These are phyloP conservation scores for Auriscalpium orientale DNA, from an alignment of 768 basidiomycete species.

Conservation along the genomic window DNA sequence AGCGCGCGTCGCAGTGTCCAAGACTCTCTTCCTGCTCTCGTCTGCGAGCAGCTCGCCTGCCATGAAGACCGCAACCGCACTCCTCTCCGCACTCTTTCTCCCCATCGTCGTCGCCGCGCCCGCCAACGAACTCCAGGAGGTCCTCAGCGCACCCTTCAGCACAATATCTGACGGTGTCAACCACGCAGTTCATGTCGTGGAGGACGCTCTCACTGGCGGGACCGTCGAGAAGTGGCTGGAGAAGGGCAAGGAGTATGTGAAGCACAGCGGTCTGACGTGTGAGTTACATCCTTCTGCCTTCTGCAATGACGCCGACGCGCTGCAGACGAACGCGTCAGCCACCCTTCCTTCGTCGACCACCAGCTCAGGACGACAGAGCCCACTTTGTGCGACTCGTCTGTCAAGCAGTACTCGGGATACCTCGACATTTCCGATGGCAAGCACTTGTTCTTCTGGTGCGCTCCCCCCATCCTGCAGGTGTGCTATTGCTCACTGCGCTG, in stretches of 20 bases:
- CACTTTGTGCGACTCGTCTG: constrained; percentile 40
- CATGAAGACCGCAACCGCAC: constrained; percentile 30
- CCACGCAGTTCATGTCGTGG: constrained; percentile 34
- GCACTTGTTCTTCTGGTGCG: constrained; percentile 55
- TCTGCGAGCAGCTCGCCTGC: constrained; percentile 11
- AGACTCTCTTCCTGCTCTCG: neutral
- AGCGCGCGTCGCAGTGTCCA: neutral
- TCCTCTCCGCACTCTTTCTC: constrained; percentile 29
- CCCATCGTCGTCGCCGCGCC: constrained; percentile 31
- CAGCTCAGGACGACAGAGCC: constrained; percentile 35
- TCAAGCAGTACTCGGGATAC: constrained; percentile 50
- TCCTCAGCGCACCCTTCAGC: constrained; percentile 22
- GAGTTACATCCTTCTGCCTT: constrained; percentile 19
- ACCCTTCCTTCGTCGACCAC: constrained; percentile 29
- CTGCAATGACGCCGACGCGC: neutral
- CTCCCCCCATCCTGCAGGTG: neutral
- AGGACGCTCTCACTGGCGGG: constrained; percentile 35
- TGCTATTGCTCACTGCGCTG: neutral
- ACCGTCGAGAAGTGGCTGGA: constrained; percentile 52
- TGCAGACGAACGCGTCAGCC: constrained; percentile 34
- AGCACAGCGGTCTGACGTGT: constrained; percentile 70
- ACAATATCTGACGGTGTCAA: constrained; percentile 15
- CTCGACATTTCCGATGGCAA: constrained; percentile 47
- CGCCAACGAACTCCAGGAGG: constrained; percentile 36
- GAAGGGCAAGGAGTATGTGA: constrained; percentile 56